These are phyloP conservation scores for Panicum virgatum DNA, from an alignment of 202 grass and related monocot genomes.

Conservation along the genomic window DNA sequence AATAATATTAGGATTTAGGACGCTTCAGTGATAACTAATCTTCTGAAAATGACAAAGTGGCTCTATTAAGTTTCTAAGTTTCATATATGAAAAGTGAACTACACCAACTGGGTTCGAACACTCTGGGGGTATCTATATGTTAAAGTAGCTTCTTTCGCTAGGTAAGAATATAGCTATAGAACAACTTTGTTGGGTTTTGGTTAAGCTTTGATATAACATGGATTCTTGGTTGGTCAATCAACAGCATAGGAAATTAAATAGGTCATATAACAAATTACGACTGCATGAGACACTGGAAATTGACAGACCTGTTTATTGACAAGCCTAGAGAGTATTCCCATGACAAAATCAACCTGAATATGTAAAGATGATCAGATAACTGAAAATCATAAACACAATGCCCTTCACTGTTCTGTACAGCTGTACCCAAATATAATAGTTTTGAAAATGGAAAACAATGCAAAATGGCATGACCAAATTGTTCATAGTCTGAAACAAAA, in stretches of 20 bases:
- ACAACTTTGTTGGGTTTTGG: constrained; percentile 6
- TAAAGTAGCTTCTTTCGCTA: constrained; percentile 4
- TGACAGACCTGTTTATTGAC: constrained; percentile 73
- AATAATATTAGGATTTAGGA: background rate
- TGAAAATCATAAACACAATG: constrained; percentile 30
- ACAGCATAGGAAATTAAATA: background rate
- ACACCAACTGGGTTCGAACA: background rate
- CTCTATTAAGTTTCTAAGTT: background rate
- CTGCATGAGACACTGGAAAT: background rate
- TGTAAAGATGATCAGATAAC: constrained; percentile 40
- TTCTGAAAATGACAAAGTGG: background rate
- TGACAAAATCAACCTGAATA: constrained; percentile 99
- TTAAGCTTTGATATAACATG: constrained; percentile 1
- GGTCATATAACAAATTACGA: constrained; percentile 20
- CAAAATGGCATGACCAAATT: background rate
- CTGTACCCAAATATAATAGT: constrained; percentile 1
- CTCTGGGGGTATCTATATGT: background rate
- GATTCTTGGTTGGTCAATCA: constrained; percentile 7
- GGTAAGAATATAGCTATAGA: constrained; percentile 14
- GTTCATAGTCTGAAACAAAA: constrained; percentile 11
- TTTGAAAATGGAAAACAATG: background rate
- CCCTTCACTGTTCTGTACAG: background rate
- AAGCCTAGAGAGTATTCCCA: constrained; percentile 91
- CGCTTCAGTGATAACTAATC: background rate
- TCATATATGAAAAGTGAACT: constrained; percentile 7